phyloP scores from a whole-genome alignment of 345 rosid genomes.

The Syzygium jambos region DNA sequence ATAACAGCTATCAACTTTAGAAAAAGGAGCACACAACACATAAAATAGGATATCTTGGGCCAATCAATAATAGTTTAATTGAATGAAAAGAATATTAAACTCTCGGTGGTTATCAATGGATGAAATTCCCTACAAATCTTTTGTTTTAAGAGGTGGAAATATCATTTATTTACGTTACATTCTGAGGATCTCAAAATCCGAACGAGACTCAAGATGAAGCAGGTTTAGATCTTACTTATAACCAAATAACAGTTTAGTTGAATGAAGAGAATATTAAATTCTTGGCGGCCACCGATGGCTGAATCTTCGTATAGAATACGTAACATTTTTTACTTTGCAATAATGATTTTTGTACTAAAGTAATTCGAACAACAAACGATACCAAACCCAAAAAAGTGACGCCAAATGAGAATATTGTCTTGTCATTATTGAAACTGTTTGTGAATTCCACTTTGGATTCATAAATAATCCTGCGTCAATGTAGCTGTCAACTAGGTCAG shows the following conservation, averaged over 20 bases:
- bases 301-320: not conserved
- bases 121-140: not conserved
- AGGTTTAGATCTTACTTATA: too few species aligned
- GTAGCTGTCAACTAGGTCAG: not conserved
- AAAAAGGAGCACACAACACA: not conserved
- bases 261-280: not conserved
- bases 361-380: not conserved
- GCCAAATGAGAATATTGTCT: not conserved
- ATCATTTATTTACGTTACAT: too few species aligned
- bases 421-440: not conserved
- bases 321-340: not conserved
- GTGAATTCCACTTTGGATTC: not conserved
- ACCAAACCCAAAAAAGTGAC: not conserved
- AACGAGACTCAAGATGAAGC: too few species aligned
- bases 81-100: not conserved
- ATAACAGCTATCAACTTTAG: not conserved
- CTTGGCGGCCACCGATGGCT: not conserved
- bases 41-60: not conserved
- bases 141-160: too few species aligned
- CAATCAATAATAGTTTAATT: not conserved
- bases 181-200: accelerated
- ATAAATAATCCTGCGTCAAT: not conserved
- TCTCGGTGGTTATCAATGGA: not conserved
- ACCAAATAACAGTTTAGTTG: not conserved
- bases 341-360: not conserved